Conservation (phyloP, 176 grass and related monocot genomes). For the Aegilops umbellulata region DNA sequence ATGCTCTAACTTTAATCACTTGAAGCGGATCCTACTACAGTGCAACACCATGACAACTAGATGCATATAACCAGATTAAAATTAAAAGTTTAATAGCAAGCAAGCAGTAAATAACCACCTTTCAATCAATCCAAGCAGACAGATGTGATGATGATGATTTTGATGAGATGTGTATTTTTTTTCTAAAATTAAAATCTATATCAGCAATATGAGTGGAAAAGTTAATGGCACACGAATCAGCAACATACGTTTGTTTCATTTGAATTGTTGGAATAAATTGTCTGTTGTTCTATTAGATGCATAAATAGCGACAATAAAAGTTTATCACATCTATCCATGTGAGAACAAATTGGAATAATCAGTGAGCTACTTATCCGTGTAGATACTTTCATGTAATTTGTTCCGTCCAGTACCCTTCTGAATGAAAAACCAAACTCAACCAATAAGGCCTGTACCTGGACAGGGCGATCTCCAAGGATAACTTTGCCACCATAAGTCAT, state of each 20-base stretch:
- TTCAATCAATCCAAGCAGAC: neutral
- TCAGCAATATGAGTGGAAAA: neutral
- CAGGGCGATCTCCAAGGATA: constrained; percentile 91
- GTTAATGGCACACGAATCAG: neutral
- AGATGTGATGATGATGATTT: neutral
- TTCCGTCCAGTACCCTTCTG: neutral
- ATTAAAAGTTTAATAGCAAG: neutral
- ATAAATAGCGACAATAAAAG: neutral
- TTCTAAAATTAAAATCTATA: constrained; percentile 5
- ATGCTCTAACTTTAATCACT: neutral
- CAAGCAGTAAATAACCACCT: neutral
- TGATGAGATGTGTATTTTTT: neutral
- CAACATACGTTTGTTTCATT: neutral
- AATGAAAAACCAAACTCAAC: neutral
- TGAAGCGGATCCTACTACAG: neutral
- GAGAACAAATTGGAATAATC: neutral
- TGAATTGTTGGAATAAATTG: neutral
- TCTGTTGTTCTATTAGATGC: neutral
- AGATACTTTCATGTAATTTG: neutral
- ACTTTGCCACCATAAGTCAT: constrained; percentile 78
- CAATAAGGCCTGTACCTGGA: constrained; percentile 48
- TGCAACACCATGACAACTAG: neutral
- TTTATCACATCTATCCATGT: neutral
- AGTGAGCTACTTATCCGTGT: neutral
- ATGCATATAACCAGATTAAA: neutral